A percentile compares a stretch with the other conserved stretches of the same genome.
phyloP scores from a whole-genome alignment of 139 green algal genomes.

The Haematococcus lacustris region DNA sequence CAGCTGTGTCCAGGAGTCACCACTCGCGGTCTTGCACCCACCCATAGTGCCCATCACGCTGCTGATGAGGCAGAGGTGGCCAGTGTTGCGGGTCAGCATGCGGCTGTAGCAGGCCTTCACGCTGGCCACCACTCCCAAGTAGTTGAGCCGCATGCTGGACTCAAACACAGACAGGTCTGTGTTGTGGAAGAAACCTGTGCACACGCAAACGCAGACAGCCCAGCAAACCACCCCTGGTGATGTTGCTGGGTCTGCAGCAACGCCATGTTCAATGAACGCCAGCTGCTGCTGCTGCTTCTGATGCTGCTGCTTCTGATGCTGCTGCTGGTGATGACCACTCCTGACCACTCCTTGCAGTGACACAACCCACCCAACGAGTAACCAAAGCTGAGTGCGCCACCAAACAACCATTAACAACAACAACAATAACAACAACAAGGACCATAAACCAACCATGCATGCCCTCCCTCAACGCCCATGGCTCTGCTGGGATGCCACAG shows the following conservation, averaged over 20 bases:
- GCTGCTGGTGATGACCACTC: background rate
- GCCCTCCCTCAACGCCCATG: too few species aligned
- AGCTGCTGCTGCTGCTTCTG: too few species aligned
- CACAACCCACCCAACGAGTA: too few species aligned
- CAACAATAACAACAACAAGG: too few species aligned
- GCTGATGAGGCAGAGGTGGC: constrained; percentile 57
- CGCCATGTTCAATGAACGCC: too few species aligned
- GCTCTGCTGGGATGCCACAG: too few species aligned
- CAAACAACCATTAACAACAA: too few species aligned
- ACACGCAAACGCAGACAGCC: background rate
- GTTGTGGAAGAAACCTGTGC: constrained; percentile 71
- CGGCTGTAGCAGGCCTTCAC: constrained; percentile 47
- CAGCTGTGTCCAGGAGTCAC: background rate
- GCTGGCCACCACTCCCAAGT: constrained; percentile 59
- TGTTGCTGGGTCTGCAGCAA: background rate
- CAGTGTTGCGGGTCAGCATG: constrained; percentile 59
- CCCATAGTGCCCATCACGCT: constrained; percentile 48
- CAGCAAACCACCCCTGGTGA: background rate
- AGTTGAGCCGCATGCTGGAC: constrained; percentile 71
- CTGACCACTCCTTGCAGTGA: too few species aligned
- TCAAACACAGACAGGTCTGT: constrained; percentile 37
- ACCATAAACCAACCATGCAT: too few species aligned
- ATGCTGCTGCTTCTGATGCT: too few species aligned
- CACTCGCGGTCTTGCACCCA: constrained; percentile 5
- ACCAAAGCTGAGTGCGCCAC: too few species aligned